Evolutionary conservation across 1,284 basidiomycete species (phyloP).

Genomic region (Wallemia hederae): DNA sequence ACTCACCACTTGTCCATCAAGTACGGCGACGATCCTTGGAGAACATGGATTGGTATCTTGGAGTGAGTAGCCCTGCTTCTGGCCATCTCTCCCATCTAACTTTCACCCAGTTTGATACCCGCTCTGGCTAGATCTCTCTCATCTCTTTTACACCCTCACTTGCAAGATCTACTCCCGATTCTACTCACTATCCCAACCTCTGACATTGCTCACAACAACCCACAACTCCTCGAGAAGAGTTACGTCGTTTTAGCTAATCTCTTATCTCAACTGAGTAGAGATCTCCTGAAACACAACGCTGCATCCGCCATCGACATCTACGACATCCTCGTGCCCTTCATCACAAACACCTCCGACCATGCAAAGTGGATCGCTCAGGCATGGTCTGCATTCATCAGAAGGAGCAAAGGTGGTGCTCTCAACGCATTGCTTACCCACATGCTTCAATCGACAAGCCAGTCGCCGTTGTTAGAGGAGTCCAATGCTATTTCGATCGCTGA

Average conservation of each 20-base stretch:
- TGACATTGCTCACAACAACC: background rate
- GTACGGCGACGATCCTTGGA: background rate
- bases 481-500: slow-evolving; percentile 15
- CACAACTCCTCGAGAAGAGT: background rate
- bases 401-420: slow-evolving; percentile 12
- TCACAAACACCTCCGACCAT: background rate
- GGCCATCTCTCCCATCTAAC: background rate
- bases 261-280: background rate
- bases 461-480: slow-evolving; percentile 12
- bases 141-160: background rate
- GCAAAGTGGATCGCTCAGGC: slow-evolving; percentile 15
- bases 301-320: background rate
- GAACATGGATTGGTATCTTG: background rate
- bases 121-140: background rate
- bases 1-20: background rate
- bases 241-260: background rate
- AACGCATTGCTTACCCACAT: background rate
- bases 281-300: background rate
- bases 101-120: background rate
- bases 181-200: background rate
- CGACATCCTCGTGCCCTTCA: background rate
- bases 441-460: background rate
- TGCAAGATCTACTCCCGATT: background rate
- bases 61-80: background rate
- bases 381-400: slow-evolving; percentile 15